Evolutionary conservation across 2,329 filamentous ascomycete genomes (phyloP).

Genomic region (Ophiostoma quercus): DNA sequence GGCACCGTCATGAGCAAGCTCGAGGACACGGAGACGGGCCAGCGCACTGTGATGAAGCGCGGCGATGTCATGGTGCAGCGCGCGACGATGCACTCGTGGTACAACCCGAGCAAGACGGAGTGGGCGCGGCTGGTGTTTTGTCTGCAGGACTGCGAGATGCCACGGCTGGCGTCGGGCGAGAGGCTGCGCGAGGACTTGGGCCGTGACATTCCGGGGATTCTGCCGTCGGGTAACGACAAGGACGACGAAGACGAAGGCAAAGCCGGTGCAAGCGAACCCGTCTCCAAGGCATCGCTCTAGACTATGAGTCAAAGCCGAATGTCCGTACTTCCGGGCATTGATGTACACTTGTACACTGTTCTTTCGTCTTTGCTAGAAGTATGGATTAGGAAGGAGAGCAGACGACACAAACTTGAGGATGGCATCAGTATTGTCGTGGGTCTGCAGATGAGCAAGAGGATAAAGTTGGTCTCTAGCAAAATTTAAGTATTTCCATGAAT

Average conservation of each 20-base stretch:
- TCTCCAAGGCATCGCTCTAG: neutral
- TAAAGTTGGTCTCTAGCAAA: neutral
- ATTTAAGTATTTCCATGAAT: neutral
- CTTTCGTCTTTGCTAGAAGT: neutral
- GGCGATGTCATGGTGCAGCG: conserved; percentile 40
- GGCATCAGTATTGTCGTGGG: neutral
- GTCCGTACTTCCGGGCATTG: neutral
- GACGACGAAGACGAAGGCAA: neutral
- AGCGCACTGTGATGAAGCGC: conserved; percentile 23
- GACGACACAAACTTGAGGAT: neutral
- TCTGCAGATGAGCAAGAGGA: neutral
- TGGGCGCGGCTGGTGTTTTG: conserved; percentile 46
- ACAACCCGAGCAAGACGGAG: conserved; percentile 43
- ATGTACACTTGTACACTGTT: neutral
- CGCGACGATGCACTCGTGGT: conserved; percentile 51
- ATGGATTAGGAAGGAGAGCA: conserved; percentile 3
- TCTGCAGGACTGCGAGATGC: conserved; percentile 36
- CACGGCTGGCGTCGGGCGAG: conserved; percentile 23
- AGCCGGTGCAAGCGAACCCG: neutral
- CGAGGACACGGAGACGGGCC: conserved; percentile 24
- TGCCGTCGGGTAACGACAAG: conserved; percentile 13
- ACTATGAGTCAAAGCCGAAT: neutral
- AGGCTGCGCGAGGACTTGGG: conserved; percentile 26
- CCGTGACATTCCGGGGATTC: conserved; percentile 17
- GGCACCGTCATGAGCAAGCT: conserved; percentile 26